A percentile compares a stretch with the other conserved stretches of the same genome.
These are phyloP conservation scores for Trematosphaeria pertusa DNA, from an alignment of 2,329 filamentous ascomycete species.

Conservation along the genomic window DNA sequence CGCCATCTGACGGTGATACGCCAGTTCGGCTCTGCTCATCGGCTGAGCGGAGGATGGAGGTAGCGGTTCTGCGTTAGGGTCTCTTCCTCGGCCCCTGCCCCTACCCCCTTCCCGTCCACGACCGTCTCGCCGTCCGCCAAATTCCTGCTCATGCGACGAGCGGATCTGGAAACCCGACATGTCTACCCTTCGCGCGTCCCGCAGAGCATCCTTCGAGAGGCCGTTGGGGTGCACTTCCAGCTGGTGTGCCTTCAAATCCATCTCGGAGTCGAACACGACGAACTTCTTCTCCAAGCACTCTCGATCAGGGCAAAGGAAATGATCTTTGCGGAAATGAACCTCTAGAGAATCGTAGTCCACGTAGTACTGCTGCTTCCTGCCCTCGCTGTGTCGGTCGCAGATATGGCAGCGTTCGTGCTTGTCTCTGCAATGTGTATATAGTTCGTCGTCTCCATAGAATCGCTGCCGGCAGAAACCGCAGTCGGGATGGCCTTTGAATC, in stretches of 20 bases:
- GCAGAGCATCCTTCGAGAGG: conserved; percentile 80
- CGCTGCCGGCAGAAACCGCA: conserved; percentile 91
- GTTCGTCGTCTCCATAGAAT: conserved; percentile 95
- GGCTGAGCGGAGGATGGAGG: conserved; percentile 80
- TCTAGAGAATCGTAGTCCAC: conserved; percentile 87
- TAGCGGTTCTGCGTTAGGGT: conserved; percentile 84
- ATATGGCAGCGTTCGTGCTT: conserved; percentile 96
- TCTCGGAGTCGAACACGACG: conserved; percentile 91
- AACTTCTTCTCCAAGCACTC: conserved; percentile 98
- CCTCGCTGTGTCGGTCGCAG: conserved; percentile 73
- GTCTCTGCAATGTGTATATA: conserved; percentile 91
- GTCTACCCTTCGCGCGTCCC: conserved; percentile 85
- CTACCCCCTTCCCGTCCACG: conserved; percentile 55
- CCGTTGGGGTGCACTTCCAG: conserved; percentile 80
- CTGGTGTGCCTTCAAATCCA: conserved; percentile 95
- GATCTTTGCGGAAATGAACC: conserved; percentile 84
- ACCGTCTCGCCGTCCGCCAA: conserved; percentile 58
- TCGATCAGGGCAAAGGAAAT: conserved; percentile 82
- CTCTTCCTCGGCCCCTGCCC: conserved; percentile 67
- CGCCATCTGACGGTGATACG: conserved; percentile 89
- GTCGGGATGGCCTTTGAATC: conserved; percentile 93
- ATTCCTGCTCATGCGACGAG: conserved; percentile 69
- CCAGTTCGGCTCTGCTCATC: conserved; percentile 83
- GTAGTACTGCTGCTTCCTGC: conserved; percentile 85
- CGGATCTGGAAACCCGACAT: conserved; percentile 85